These are phyloP conservation scores for Monosporascus sp. DNA, from an alignment of 2,329 filamentous ascomycete genomes.

Conservation along the genomic window DNA sequence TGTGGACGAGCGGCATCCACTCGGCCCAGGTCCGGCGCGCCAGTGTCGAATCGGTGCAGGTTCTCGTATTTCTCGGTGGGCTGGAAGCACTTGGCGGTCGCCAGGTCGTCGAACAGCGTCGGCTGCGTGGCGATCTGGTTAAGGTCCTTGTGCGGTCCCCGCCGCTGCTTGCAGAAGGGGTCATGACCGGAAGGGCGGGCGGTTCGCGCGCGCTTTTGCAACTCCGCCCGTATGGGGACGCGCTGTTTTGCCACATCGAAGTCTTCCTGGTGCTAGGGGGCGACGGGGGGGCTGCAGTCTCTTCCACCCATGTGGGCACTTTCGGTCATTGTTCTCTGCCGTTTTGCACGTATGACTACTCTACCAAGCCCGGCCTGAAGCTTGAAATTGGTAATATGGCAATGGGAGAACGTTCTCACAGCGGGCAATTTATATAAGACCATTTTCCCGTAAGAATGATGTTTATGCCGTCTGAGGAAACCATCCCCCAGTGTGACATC, in stretches of 20 bases:
- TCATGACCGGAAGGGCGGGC: slow-evolving; percentile 17
- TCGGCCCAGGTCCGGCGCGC: slow-evolving; percentile 28
- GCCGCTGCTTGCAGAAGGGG: slow-evolving; percentile 14
- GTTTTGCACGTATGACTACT: not conserved
- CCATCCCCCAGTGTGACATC: too few species aligned
- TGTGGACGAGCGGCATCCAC: slow-evolving; percentile 20
- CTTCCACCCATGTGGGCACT: not conserved
- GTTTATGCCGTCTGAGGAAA: too few species aligned
- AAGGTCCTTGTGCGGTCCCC: slow-evolving; percentile 4
- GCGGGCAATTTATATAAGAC: too few species aligned
- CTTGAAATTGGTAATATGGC: too few species aligned
- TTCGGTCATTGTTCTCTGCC: not conserved
- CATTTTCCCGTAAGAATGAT: too few species aligned
- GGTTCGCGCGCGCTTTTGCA: slow-evolving; percentile 17
- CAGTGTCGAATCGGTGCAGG: slow-evolving; percentile 24
- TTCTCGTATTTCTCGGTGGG: slow-evolving; percentile 26
- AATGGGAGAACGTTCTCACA: too few species aligned
- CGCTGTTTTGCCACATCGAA: too few species aligned
- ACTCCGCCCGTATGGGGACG: slow-evolving; percentile 3
- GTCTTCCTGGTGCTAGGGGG: not conserved
- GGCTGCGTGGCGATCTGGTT: slow-evolving; percentile 34
- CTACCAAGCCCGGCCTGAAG: too few species aligned
- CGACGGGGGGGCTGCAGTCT: not conserved
- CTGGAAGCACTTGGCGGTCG: slow-evolving; percentile 32
- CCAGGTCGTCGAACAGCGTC: slow-evolving; percentile 38